These are phyloP conservation scores for Rhododendron simsii DNA, from an alignment of 148 eudicot species.

Conservation along the genomic window DNA sequence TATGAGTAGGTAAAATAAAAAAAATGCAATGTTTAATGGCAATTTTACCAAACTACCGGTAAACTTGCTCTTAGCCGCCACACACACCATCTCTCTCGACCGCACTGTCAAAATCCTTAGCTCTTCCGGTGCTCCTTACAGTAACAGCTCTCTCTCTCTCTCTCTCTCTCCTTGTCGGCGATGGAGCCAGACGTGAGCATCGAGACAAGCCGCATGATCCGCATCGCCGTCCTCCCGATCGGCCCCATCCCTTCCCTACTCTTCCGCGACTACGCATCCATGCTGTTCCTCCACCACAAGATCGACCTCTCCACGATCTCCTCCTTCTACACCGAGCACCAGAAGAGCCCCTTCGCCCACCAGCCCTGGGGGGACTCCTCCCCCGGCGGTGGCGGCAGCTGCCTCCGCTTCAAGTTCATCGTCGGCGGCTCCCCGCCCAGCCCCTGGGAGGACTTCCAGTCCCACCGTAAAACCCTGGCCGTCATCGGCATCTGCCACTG, in stretches of 20 bases:
- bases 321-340: slow-evolving; percentile 93
- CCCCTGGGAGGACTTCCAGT: slow-evolving; percentile 97
- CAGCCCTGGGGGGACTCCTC: slow-evolving; percentile 94
- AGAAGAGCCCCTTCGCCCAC: slow-evolving; percentile 74
- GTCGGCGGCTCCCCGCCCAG: slow-evolving; percentile 80
- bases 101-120: background rate
- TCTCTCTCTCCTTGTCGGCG: background rate
- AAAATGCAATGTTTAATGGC: too few relatives aligned
- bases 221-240: slow-evolving; percentile 79
- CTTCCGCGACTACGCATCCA: slow-evolving; percentile 76
- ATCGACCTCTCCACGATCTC: slow-evolving; percentile 67
- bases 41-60: too few relatives aligned
- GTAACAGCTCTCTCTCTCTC: background rate
- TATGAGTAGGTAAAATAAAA: too few relatives aligned
- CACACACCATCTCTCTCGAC: too few relatives aligned
- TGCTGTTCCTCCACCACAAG: slow-evolving; percentile 55
- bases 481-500: slow-evolving; percentile 94
- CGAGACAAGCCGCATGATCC: slow-evolving; percentile 73
- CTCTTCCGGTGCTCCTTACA: background rate
- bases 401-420: slow-evolving; percentile 70
- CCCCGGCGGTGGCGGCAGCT: slow-evolving; percentile 16
- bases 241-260: slow-evolving; percentile 45
- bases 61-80: too few relatives aligned
- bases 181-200: slow-evolving; percentile 99
- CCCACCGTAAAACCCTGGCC: slow-evolving; percentile 66